Evolutionary conservation across 2,329 filamentous ascomycete genomes (phyloP).

Genomic region (Shiraia bambusicola): DNA sequence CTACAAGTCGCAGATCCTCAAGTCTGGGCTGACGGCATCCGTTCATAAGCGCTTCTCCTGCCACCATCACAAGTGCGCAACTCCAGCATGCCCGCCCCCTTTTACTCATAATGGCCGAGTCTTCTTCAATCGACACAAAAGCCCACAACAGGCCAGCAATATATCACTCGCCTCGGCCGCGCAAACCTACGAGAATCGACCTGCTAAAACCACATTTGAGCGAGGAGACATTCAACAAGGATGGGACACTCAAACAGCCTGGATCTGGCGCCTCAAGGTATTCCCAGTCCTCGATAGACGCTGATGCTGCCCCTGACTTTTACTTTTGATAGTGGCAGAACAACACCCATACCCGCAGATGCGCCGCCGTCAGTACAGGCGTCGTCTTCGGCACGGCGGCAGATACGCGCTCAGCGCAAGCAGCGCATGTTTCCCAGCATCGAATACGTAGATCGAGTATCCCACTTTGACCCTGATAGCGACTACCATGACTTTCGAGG

Average conservation of each 20-base stretch:
- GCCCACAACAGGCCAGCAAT: conserved; percentile 27
- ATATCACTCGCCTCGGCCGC: conserved; percentile 37
- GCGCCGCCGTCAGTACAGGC: conserved; percentile 90
- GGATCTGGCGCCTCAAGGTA: conserved; percentile 47
- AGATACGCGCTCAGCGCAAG: conserved; percentile 76
- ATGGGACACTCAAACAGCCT: conserved; percentile 26
- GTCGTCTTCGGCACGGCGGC: conserved; percentile 80
- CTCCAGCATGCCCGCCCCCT: conserved; percentile 24
- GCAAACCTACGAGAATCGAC: conserved; percentile 39
- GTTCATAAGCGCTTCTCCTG: conserved; percentile 12
- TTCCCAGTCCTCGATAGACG: conserved; percentile 53
- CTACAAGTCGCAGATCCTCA: conserved; percentile 24
- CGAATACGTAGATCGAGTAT: conserved; percentile 85
- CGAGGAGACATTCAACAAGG: conserved; percentile 31
- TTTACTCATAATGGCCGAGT: conserved; percentile 34
- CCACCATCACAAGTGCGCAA: conserved; percentile 6
- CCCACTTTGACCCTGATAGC: conserved; percentile 90
- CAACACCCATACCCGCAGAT: conserved; percentile 82
- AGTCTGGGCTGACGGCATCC: conserved; percentile 34
- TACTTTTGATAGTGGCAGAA: conserved; percentile 70
- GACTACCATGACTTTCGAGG: conserved; percentile 94
- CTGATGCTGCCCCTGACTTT: conserved; percentile 16
- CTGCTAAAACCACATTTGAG: conserved; percentile 39
- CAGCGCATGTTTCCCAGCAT: conserved; percentile 89
- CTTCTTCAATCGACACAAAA: conserved; percentile 30